Base-by-base conservation (phyloP, 495 filamentous ascomycete species). In the Penicillium egyptiacum region DNA sequence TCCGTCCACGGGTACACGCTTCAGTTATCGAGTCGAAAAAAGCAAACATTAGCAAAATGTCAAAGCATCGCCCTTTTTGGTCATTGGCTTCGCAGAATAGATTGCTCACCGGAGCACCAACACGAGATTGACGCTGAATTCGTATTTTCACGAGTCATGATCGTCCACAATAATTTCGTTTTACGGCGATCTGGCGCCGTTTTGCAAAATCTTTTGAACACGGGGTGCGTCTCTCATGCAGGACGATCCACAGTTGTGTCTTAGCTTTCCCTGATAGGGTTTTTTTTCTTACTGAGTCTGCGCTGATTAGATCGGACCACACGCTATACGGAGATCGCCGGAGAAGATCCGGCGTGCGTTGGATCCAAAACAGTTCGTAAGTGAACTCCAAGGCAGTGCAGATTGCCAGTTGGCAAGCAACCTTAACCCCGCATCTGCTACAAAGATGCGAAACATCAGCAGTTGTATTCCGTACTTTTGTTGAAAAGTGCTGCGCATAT, bases 61-160 rank as follows among this genome's bases (percentile, higher is more conserved):
- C 25, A 23, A 39, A 52, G 25, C 39, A 44, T 11, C 33, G 41
- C 56, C 57, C 46, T 39, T 53, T 33, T 49, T 28, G 35, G 49
- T 35, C 49, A 12, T 20, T 57, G 54, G 43, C 48, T 49, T 49
- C 53, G 48, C 42, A 35, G 5, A 6, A 30, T 28, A 31, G 14
- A 28, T 40, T n/a, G 11, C 12, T 53, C 33, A 41, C 23, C 35
- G 35, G 35, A 6, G 16, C 19, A 42, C 30, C 11, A 50, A 52
- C 43, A 59, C 55, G 48, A 65, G 45, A 14, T 56, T 58, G 42
- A 63, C 25, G 57, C 50, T 52, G 33, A 22, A 52, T 46, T 12
- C 41, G 47, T 28, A 22, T 43, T 12, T 12, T 22, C 46, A 10
- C 28, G 16, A 49, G 9, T 35, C 30, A 23, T 19, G 46, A 33